phyloP scores from a whole-genome alignment of 1,284 basidiomycete genomes.

The Ganoderma resinaceum region DNA sequence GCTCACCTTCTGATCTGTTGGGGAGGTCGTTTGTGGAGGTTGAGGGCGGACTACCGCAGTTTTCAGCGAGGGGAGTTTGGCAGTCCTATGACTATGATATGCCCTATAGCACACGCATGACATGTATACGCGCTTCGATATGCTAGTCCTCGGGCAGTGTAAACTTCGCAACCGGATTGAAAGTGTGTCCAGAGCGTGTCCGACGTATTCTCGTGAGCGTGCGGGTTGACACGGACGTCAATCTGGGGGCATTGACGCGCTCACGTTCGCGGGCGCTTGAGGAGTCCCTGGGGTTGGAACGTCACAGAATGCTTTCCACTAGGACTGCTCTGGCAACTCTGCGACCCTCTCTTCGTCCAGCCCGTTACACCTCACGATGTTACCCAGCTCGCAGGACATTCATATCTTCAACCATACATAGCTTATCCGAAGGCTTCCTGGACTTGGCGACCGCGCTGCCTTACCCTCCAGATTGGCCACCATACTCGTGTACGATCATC shows the following conservation, averaged over 20 bases:
- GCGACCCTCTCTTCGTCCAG: constrained; percentile 18
- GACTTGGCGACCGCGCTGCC: constrained; percentile 76
- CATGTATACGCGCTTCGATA: constrained; percentile 33
- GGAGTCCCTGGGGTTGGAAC: constrained; percentile 5
- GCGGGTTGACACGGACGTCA: not conserved
- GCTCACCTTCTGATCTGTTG: constrained; percentile 74
- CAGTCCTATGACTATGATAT: constrained; percentile 40
- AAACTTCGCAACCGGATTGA: constrained; percentile 15
- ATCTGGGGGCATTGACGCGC: not conserved
- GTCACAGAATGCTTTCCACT: constrained; percentile 29
- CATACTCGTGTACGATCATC: constrained; percentile 82
- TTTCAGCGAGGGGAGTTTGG: constrained; percentile 32
- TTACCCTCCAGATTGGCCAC: constrained; percentile 66
- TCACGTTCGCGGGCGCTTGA: constrained; percentile 11
- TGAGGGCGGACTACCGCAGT: constrained; percentile 30
- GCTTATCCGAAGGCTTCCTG: constrained; percentile 57
- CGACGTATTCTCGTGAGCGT: not conserved
- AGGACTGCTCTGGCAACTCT: constrained; percentile 28
- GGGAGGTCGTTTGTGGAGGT: constrained; percentile 26
- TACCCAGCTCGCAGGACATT: constrained; percentile 37
- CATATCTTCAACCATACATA: constrained; percentile 46
- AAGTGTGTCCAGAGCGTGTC: not conserved
- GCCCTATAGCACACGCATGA: constrained; percentile 40
- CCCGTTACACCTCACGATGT: constrained; percentile 17
- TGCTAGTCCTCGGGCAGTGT: constrained; percentile 30